Evolutionary conservation across 306 rosid genomes (phyloP), one percentile per base, ranked within the genome.

Genomic region (Cicer judaicum): DNA sequence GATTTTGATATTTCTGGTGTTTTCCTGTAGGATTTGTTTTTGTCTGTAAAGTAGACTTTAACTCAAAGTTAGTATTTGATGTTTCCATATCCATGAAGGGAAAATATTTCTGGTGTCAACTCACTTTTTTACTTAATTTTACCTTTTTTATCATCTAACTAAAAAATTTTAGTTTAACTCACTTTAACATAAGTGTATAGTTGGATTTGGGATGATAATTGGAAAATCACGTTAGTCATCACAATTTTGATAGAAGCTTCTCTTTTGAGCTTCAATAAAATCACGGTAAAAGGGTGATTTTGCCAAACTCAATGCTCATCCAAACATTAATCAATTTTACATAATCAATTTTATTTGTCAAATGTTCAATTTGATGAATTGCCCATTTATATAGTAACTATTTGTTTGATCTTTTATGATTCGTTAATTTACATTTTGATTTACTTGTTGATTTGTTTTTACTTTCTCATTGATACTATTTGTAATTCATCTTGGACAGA

Each of bases 401-500:
- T 42, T 72, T 72, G 70, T 7, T 57, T 50, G 47, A 15, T 14
- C 34, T 19, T 73, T 36, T 10, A 7, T 57, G 39, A 38, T 44
- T 52, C 50, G 40, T 29, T 64, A n/a, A 10, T 72, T 70, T 52
- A 14, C 34, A 52, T 71, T 60, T 48, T 70, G 11, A 19, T 50
- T 24, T 42, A 34, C 59, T 42, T 46, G 14, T 10, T 68, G 64
- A 36, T 64, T 54, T 6, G 10, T 29, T 72, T 16, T 42, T 36
- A 16, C 36, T 79, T 46, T 16, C 68, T 72, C 10, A 13, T 52
- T 59, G 71, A 29, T 80, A 67, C 15, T 19, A 53, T 15, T 48
- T 46, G 48, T 8, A 43, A 21, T 14, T 21, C 40, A 11, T 15
- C 11, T 1, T n/a, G 1, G 62, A 43, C 18, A 64, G 41, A 19